Percentiles rank a stretch among this genome's conserved stretches.
Evolutionary conservation across 2,329 filamentous ascomycete genomes (phyloP).

Genomic region (Dothistroma pini): DNA sequence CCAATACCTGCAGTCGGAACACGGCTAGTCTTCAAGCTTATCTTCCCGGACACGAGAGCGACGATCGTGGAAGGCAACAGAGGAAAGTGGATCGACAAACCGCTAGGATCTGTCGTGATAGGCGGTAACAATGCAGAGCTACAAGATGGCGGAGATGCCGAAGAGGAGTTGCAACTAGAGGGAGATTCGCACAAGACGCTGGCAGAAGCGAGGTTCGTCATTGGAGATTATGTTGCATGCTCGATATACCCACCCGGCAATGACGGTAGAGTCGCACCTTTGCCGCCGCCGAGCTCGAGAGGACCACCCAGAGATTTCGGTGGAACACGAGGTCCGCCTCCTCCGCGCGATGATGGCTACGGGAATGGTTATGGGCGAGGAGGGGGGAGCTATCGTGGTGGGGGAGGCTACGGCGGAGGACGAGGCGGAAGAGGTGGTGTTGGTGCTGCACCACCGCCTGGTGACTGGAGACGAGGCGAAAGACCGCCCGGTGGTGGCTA

Average conservation of each 20-base stretch:
- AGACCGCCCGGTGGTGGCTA: constrained; percentile 31
- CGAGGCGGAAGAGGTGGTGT: constrained; percentile 27
- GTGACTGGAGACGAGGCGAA: constrained; percentile 41
- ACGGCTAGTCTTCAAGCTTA: constrained; percentile 78
- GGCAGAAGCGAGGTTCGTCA: constrained; percentile 72
- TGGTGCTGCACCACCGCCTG: constrained; percentile 32
- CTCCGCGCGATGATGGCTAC: constrained; percentile 29
- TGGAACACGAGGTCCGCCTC: constrained; percentile 35
- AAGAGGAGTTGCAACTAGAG: constrained; percentile 33
- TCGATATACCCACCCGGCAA: constrained; percentile 71
- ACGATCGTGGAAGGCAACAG: constrained; percentile 42
- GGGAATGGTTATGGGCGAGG: constrained; percentile 27
- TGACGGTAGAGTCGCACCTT: constrained; percentile 69
- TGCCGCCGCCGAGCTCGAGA: constrained; percentile 47
- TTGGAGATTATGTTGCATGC: constrained; percentile 84
- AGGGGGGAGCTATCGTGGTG: constrained; percentile 18
- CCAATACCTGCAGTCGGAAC: constrained; percentile 75
- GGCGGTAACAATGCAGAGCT: constrained; percentile 42
- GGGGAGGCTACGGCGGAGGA: constrained; percentile 23
- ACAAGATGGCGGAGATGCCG: constrained; percentile 33
- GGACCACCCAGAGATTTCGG: constrained; percentile 32
- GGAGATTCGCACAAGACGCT: constrained; percentile 70
- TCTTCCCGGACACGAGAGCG: constrained; percentile 70
- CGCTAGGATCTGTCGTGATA: constrained; percentile 78
- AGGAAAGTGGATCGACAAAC: constrained; percentile 69